These are phyloP conservation scores for Porcisia deanei DNA, from an alignment of 208 protist species.

Conservation along the genomic window DNA sequence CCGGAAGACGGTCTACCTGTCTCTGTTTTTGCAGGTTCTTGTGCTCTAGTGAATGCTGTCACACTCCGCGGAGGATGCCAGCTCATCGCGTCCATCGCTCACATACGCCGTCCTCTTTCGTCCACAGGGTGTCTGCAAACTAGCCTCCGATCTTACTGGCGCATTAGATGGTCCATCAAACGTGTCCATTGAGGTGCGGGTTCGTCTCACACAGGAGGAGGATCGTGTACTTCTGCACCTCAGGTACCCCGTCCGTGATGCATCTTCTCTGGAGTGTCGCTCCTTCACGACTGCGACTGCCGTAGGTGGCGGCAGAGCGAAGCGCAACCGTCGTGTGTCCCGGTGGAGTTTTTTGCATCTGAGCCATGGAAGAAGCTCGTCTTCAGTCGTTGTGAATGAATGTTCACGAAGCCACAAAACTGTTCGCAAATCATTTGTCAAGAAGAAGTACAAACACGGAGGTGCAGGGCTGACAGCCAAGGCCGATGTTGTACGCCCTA, in stretches of 20 bases:
- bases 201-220: not conserved
- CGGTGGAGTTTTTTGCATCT: not conserved
- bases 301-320: not conserved
- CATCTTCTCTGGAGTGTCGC: not conserved
- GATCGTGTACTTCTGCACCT: conserved; percentile 11
- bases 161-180: no score
- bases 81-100: not conserved
- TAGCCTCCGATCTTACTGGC: not conserved
- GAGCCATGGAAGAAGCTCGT: not conserved
- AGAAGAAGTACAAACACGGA: not conserved
- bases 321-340: not conserved
- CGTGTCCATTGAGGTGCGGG: conserved; percentile 1
- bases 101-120: not conserved
- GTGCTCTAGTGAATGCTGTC: not conserved
- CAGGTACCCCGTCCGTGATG: conserved; percentile 1
- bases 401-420: not conserved
- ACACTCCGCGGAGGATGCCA: not conserved
- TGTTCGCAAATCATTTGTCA: not conserved
- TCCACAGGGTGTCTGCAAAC: not conserved
- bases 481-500: not conserved
- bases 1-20: not conserved
- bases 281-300: not conserved
- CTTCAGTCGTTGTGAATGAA: no score
- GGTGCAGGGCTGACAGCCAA: not conserved
- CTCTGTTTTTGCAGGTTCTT: not conserved